Evolutionary conservation across 2,329 filamentous ascomycete species (phyloP), one percentile per base, ranked within the genome.

Genomic region (Tolypocladium ophioglossoides): DNA sequence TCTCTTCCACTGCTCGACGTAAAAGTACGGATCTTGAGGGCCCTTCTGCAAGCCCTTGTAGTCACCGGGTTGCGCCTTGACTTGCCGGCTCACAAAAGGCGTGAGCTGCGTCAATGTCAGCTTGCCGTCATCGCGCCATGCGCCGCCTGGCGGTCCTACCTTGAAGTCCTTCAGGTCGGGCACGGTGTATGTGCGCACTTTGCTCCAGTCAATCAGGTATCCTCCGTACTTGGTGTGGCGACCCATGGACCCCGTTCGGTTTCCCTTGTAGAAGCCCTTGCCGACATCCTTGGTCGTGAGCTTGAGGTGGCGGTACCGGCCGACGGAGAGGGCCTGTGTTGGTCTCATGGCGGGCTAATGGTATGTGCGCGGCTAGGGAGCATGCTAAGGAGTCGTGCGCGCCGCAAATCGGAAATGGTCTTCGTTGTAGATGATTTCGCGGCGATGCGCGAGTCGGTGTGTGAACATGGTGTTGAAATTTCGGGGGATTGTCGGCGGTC

Each of bases 211-310:
- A 61, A 97, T 85, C 49, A 84, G 70, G 71, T 94, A 99, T 51
- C 85, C 85, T 70, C 92, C 94, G 68, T 84, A 82, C 69, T 88
- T 87, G 53, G 88, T 91, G 73, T 95, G 89, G 16, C 77, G 74
- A 70, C 94, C 94, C 84, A 95, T 91, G 44, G 87, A 84, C 2
- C 94, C 94, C 1, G 90, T 86, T 49, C 91, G 80, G 64, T 87
- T 96, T 68, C 94, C 94, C 79, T 97, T 97, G 83, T 99, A 99
- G 82, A 86, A 99, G 62, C 91, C 92, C 68, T 90, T 89, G 70
- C 87, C 88, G 68, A 92, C 86, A 72, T 94, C 86, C 74, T 99
- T 99, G 62, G 92, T 95, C 14, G 89, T 96, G 66, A 99, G 82
- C 52, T 80, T 79, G 56, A 91, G 77, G 66, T 92, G 90, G 71